phyloP scores from a whole-genome alignment of 768 basidiomycete species.

The Podaxis rugospora region DNA sequence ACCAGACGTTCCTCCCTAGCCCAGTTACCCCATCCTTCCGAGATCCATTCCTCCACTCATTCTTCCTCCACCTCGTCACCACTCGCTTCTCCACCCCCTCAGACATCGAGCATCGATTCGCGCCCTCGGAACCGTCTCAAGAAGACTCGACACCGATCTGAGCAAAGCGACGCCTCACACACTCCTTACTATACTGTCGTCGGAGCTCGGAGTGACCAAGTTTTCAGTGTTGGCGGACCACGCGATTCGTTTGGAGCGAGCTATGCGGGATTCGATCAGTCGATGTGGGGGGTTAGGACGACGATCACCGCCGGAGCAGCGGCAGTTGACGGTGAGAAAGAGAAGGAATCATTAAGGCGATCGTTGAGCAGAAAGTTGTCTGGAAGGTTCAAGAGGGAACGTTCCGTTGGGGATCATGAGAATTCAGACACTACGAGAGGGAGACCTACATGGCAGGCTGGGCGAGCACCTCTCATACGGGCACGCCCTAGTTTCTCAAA shows the following conservation, averaged over 20 bases:
- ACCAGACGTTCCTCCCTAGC: background rate
- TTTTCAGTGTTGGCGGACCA: background rate
- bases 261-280: background rate
- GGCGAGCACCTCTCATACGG: background rate
- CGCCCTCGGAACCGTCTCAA: background rate
- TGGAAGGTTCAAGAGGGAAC: slow-evolving; percentile 4
- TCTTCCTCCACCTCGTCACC: background rate
- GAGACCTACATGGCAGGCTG: background rate
- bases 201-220: background rate
- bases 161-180: background rate
- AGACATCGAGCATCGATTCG: background rate
- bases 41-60: background rate
- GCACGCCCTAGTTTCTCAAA: background rate
- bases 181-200: slow-evolving; percentile 7
- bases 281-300: background rate
- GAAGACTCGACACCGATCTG: background rate
- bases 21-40: background rate
- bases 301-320: background rate
- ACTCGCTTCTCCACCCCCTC: background rate
- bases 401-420: background rate
- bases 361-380: slow-evolving; percentile 6
- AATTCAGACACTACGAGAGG: background rate
- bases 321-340: background rate
- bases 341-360: background rate
- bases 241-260: slow-evolving; percentile 1